A percentile compares a stretch with the other conserved stretches of the same genome.
phyloP scores from a whole-genome alignment of 805 yeast genomes.

The Starmera quercuum region DNA sequence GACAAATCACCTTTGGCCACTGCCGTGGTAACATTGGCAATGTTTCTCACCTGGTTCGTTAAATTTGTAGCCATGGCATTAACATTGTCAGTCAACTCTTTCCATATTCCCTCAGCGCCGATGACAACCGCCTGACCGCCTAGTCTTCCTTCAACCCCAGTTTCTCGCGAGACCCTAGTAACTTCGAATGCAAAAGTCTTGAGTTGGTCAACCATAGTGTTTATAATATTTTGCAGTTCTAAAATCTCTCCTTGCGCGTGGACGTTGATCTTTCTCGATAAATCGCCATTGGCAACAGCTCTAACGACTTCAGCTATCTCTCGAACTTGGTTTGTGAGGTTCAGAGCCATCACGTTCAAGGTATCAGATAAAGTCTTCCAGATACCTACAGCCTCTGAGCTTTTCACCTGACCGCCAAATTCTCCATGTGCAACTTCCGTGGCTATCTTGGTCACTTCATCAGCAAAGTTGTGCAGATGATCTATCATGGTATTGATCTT shows the following conservation, averaged over 20 bases:
- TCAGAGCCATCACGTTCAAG: conserved; percentile 85
- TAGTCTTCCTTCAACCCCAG: conserved; percentile 84
- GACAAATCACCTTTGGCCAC: conserved; percentile 88
- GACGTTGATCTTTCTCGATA: conserved; percentile 75
- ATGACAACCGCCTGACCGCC: conserved; percentile 88
- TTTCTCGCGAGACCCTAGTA: conserved; percentile 84
- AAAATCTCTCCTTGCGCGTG: conserved; percentile 89
- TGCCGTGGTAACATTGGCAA: conserved; percentile 79
- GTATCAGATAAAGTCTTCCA: conserved; percentile 86
- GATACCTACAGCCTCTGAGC: conserved; percentile 67
- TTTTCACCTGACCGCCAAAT: conserved; percentile 81
- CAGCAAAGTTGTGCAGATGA: conserved; percentile 74
- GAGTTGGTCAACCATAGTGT: conserved; percentile 84
- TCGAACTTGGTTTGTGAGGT: conserved; percentile 81
- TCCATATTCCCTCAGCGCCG: conserved; percentile 88
- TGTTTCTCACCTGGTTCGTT: conserved; percentile 85
- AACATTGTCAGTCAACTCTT: conserved; percentile 82
- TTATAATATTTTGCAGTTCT: conserved; percentile 79
- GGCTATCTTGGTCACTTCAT: conserved; percentile 81
- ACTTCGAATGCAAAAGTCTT: conserved; percentile 86
- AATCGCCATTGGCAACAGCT: conserved; percentile 83
- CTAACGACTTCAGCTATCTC: conserved; percentile 87
- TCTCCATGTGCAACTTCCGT: conserved; percentile 87
- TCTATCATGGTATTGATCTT: conserved; percentile 86
- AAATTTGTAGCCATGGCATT: conserved; percentile 89